phyloP scores from a whole-genome alignment of 192 early-diverging fungal species.

The Backusella luteola region DNA sequence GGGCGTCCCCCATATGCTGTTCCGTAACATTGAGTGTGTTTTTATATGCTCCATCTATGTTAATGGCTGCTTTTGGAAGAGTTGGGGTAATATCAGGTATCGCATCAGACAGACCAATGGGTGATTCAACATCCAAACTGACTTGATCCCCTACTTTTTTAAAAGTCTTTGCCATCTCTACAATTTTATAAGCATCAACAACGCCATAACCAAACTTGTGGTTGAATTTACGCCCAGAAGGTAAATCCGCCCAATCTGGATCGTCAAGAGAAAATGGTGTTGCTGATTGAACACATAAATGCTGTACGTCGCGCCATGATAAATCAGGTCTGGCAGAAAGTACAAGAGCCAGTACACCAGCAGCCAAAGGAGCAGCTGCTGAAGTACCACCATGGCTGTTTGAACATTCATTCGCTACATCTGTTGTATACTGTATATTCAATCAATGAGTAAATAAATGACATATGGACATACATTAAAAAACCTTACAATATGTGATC shows the following conservation, averaged over 20 bases:
- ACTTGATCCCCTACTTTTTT: slow-evolving; percentile 66
- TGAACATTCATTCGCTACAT: slow-evolving; percentile 76
- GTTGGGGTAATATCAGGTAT: slow-evolving; percentile 19
- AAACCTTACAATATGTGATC: slow-evolving; percentile 68
- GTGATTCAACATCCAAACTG: slow-evolving; percentile 37
- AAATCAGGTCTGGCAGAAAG: slow-evolving; percentile 85
- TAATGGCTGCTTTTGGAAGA: not conserved
- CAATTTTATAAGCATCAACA: slow-evolving; percentile 79
- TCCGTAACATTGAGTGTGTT: slow-evolving; percentile 39
- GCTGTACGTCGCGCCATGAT: slow-evolving; percentile 93
- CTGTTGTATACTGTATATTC: slow-evolving; percentile 73
- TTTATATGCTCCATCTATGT: not conserved
- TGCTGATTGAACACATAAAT: slow-evolving; percentile 77
- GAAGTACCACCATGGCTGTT: slow-evolving; percentile 90
- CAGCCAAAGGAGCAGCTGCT: slow-evolving; percentile 91
- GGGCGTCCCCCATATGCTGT: slow-evolving; percentile 42
- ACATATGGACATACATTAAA: not conserved
- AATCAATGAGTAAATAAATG: not conserved
- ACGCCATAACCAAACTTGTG: slow-evolving; percentile 97
- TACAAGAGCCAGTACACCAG: slow-evolving; percentile 87
- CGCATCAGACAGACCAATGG: not conserved
- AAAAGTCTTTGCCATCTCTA: slow-evolving; percentile 74
- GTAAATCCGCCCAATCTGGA: slow-evolving; percentile 68
- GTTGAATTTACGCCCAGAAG: slow-evolving; percentile 75
- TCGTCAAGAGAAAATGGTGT: slow-evolving; percentile 70